These are phyloP conservation scores for Schizonepeta tenuifolia DNA, from an alignment of 257 asterid species.

Conservation along the genomic window DNA sequence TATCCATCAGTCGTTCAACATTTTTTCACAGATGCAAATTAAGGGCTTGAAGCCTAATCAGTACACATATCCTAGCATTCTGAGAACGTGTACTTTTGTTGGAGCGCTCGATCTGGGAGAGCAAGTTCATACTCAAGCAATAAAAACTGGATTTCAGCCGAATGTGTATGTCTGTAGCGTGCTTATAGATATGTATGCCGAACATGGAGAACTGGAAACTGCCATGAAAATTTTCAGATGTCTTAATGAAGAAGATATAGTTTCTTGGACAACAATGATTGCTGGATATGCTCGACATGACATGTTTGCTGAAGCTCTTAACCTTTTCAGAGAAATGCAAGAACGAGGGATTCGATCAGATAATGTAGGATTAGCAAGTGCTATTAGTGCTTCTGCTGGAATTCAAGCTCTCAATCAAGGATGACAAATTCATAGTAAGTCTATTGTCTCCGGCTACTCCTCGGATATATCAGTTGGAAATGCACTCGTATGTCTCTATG, in stretches of 20 bases:
- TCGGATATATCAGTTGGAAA: conserved; percentile 75
- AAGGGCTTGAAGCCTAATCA: conserved; percentile 73
- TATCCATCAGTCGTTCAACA: conserved; percentile 58
- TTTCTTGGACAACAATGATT: conserved; percentile 88
- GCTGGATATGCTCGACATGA: conserved; percentile 78
- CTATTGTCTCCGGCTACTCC: conserved; percentile 65
- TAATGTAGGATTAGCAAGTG: conserved; percentile 88
- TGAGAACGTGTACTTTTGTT: conserved; percentile 74
- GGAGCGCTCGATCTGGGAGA: conserved; percentile 78
- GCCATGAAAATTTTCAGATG: conserved; percentile 72
- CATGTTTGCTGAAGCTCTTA: conserved; percentile 65
- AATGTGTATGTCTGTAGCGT: conserved; percentile 84
- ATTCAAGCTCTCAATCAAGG: conserved; percentile 76
- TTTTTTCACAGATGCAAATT: conserved; percentile 62
- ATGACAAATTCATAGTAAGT: conserved; percentile 74
- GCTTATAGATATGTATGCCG: conserved; percentile 86
- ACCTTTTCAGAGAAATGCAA: conserved; percentile 71
- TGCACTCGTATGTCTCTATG: conserved; percentile 75
- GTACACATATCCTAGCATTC: conserved; percentile 81
- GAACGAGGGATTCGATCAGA: conserved; percentile 61
- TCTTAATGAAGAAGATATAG: conserved; percentile 69
- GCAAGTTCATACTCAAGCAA: conserved; percentile 78
- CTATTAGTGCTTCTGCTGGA: conserved; percentile 82
- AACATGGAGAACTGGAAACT: conserved; percentile 64
- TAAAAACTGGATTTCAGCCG: conserved; percentile 73